Percentiles rank a stretch among this genome's conserved stretches.
Evolutionary conservation across 176 grass and related monocot genomes (phyloP).

Genomic region (Eragrostis curvula): DNA sequence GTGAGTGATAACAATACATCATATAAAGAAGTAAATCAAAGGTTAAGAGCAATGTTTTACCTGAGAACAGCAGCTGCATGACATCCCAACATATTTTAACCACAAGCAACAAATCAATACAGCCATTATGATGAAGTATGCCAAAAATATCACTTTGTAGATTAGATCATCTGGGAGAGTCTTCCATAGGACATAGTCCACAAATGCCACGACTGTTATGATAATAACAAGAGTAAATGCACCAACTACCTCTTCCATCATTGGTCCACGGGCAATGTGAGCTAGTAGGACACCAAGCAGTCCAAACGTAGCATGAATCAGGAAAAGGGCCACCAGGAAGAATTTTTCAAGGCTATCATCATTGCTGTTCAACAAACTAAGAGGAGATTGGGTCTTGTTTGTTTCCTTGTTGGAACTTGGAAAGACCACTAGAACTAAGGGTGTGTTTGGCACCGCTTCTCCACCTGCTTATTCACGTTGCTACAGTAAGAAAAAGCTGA

Average conservation of each 20-base stretch:
- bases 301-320: background rate
- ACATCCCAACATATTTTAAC: background rate
- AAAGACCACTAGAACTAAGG: background rate
- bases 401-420: background rate
- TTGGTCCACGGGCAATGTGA: background rate
- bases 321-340: background rate
- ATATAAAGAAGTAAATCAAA: background rate
- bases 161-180: background rate
- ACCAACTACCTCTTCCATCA: background rate
- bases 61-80: background rate
- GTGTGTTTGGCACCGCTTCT: no score
- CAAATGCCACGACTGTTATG: background rate
- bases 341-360: background rate
- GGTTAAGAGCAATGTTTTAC: background rate
- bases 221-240: background rate
- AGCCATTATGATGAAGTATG: background rate
- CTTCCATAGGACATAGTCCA: background rate
- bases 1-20: background rate
- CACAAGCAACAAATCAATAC: background rate
- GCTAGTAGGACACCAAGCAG: background rate
- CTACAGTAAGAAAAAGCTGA: no score
- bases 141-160: background rate
- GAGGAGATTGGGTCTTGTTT: no score
- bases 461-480: no score
- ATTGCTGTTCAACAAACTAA: background rate